These are phyloP conservation scores for Nothophaeocryptopus gaeumannii DNA, from an alignment of 2,329 filamentous ascomycete genomes.

Conservation along the genomic window DNA sequence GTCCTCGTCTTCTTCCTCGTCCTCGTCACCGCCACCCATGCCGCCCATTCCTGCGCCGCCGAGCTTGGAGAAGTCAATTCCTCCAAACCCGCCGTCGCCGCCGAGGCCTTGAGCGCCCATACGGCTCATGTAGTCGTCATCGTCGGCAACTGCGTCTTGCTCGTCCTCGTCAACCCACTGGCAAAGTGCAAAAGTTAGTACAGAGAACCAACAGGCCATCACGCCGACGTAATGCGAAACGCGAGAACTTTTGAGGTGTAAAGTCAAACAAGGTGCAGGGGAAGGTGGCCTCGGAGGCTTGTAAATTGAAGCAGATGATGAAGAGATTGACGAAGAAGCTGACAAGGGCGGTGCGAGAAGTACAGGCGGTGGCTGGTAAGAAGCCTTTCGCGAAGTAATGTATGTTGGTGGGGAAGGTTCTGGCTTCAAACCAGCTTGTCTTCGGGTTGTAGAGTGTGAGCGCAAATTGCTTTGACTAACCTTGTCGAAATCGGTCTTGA, in stretches of 20 bases:
- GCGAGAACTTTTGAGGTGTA: constrained; percentile 3
- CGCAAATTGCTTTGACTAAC: constrained; percentile 42
- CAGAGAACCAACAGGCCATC: constrained; percentile 11
- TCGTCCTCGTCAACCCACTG: constrained; percentile 97
- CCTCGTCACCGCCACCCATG: constrained; percentile 35
- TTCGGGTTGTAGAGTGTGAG: too few relatives aligned
- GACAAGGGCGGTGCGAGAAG: not conserved
- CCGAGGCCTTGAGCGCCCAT: constrained; percentile 42
- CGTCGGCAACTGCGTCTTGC: constrained; percentile 84
- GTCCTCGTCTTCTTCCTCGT: constrained; percentile 65
- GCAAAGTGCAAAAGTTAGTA: constrained; percentile 18
- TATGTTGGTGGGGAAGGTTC: constrained; percentile 1
- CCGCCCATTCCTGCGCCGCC: constrained; percentile 59
- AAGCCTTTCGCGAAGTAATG: not conserved
- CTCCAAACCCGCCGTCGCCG: constrained; percentile 31
- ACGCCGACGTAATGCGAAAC: constrained; percentile 10
- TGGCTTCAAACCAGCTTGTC: not conserved
- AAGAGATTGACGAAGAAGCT: not conserved
- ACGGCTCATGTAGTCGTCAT: constrained; percentile 61
- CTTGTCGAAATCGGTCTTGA: constrained; percentile 99
- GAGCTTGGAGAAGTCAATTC: constrained; percentile 40
- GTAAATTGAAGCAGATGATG: not conserved
- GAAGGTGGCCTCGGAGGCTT: constrained; percentile 10
- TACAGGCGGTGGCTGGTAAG: not conserved
- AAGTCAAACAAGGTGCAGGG: constrained; percentile 4